A percentile compares a stretch with the other conserved stretches of the same genome.
Conservation (phyloP, 2,329 filamentous ascomycete species). For the Paraconiothyrium brasiliense region DNA sequence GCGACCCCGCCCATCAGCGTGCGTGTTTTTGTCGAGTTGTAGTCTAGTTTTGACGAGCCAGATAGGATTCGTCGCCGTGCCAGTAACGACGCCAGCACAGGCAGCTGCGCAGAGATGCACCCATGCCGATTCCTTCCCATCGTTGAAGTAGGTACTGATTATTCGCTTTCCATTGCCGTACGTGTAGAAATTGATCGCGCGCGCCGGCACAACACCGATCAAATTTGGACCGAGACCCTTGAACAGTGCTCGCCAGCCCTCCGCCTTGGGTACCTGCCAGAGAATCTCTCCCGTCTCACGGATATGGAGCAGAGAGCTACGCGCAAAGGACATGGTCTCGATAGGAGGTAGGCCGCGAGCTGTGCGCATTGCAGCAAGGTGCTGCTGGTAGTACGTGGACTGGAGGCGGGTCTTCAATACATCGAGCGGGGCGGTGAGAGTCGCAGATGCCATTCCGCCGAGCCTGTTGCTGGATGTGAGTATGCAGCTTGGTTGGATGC, state of each 20-base stretch:
- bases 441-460: constrained; percentile 89
- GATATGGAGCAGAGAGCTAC: constrained; percentile 77
- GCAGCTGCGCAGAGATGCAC: constrained; percentile 82
- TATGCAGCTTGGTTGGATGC: not conserved
- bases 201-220: constrained; percentile 86
- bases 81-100: constrained; percentile 82
- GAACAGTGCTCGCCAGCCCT: constrained; percentile 89
- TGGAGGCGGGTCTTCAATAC: constrained; percentile 93
- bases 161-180: constrained; percentile 92
- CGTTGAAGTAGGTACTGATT: constrained; percentile 77
- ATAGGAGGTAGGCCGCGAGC: constrained; percentile 64
- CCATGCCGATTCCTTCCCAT: constrained; percentile 73
- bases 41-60: constrained; percentile 95
- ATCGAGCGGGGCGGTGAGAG: constrained; percentile 93
- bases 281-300: constrained; percentile 88
- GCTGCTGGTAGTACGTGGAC: constrained; percentile 91
- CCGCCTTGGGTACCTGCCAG: constrained; percentile 77
- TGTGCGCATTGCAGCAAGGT: constrained; percentile 75
- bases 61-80: constrained; percentile 93
- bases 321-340: constrained; percentile 69
- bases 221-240: constrained; percentile 93
- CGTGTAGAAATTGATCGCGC: constrained; percentile 92
- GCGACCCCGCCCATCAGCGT: constrained; percentile 66
- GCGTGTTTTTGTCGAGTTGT: constrained; percentile 88
- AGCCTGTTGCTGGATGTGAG: constrained; percentile 62